phyloP scores from a whole-genome alignment of 129 eudicot genomes.

The Helianthus annuus region HanXRQr2.0-SUNRISE NC_035446.2:54156619-54157118 shows the following conservation, averaged over 20 bases:
- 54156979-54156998: slow-evolving; percentile 93
- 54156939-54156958: slow-evolving; percentile 91
- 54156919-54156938: slow-evolving; percentile 77
- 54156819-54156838: slow-evolving; percentile 91
- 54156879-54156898: slow-evolving; percentile 86
- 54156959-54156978: slow-evolving; percentile 93
- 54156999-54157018: slow-evolving; percentile 83
- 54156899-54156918: slow-evolving; percentile 92
- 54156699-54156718: slow-evolving; percentile 63
- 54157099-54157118: slow-evolving; percentile 23
- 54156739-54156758: slow-evolving; percentile 63
- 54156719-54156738: slow-evolving; percentile 76
- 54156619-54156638: no score
- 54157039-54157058: slow-evolving; percentile 69
- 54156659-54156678: slow-evolving; percentile 98
- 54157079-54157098: background rate
- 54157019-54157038: slow-evolving; percentile 72
- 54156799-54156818: slow-evolving; percentile 65
- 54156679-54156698: slow-evolving; percentile 83
- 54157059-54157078: background rate
- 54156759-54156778: slow-evolving; percentile 63
- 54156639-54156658: slow-evolving; percentile 42
- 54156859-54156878: slow-evolving; percentile 92
- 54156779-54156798: slow-evolving; percentile 68
- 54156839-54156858: slow-evolving; percentile 97